Conservation (phyloP, 495 filamentous ascomycete genomes). For the Lepidopterella palustris region DNA sequence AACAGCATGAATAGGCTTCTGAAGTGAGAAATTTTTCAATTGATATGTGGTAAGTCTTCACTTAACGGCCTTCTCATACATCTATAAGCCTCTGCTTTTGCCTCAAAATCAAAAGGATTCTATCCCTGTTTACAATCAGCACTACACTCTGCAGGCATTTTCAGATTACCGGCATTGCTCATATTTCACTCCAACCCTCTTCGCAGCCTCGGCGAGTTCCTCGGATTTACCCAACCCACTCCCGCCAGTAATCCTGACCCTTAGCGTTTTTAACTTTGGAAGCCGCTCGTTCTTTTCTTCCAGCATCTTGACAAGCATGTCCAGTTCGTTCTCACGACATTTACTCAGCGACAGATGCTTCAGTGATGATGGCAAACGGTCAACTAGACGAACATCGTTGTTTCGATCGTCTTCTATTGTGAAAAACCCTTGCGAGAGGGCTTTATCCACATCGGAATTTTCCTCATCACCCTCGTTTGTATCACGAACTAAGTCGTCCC, state of each 20-base stretch:
- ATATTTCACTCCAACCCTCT: background rate
- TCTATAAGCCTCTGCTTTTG: no score
- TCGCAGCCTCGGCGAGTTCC: background rate
- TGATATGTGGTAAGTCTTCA: no score
- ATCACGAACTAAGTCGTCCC: background rate
- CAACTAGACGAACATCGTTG: background rate
- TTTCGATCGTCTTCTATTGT: background rate
- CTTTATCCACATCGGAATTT: background rate
- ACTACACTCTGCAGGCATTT: no score
- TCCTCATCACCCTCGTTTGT: background rate
- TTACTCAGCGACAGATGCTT: background rate
- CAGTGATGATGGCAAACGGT: background rate
- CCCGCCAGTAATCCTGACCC: background rate
- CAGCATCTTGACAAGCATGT: background rate
- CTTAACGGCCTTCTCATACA: no score
- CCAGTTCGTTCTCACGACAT: background rate
- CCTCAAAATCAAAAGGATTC: no score
- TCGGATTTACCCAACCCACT: background rate
- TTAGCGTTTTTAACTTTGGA: background rate
- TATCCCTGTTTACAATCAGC: no score
- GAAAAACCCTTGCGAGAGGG: background rate
- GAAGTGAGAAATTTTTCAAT: no score
- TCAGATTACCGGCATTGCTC: background rate
- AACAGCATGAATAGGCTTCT: no score
- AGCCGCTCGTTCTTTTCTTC: background rate